Conservation (phyloP, 2,329 filamentous ascomycete species). For the Ustilaginoidea virens region DNA sequence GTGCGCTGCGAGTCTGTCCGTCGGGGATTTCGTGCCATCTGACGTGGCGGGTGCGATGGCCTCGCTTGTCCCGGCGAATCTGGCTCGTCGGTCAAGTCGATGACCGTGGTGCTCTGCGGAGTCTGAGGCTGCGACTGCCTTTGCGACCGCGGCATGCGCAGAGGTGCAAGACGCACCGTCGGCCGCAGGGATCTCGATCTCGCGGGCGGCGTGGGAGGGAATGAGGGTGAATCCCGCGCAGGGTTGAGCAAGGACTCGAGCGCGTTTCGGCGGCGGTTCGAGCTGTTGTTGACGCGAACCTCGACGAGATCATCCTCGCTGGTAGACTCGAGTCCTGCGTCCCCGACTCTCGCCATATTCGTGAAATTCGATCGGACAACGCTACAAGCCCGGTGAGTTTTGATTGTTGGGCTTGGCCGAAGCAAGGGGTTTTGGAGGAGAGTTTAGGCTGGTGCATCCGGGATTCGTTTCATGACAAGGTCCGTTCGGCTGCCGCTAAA, state of each 20-base stretch:
- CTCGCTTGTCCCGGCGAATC: slow-evolving; percentile 28
- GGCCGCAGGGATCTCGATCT: background rate
- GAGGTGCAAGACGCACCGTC: background rate
- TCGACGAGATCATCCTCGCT: slow-evolving; percentile 20
- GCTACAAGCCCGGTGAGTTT: too few species aligned
- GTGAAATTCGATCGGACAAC: slow-evolving; percentile 1
- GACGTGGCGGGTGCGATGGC: slow-evolving; percentile 10
- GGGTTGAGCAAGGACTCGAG: slow-evolving; percentile 7
- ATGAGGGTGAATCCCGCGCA: background rate
- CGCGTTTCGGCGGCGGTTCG: too few species aligned
- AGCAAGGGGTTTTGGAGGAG: too few species aligned
- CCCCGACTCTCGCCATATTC: slow-evolving; percentile 8
- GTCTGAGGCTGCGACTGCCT: slow-evolving; percentile 1
- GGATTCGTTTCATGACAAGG: too few species aligned
- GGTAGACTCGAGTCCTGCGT: slow-evolving; percentile 4
- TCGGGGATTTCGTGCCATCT: slow-evolving; percentile 19
- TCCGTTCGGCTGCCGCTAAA: too few species aligned
- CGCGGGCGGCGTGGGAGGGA: background rate
- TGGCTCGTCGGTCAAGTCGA: slow-evolving; percentile 35
- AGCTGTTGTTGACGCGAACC: slow-evolving; percentile 14
- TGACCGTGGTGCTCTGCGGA: slow-evolving; percentile 18
- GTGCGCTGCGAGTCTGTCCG: slow-evolving; percentile 24
- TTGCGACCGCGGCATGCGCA: background rate
- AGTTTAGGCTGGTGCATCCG: too few species aligned
- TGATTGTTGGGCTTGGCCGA: too few species aligned